Evolutionary conservation across 768 basidiomycete genomes (phyloP).

Genomic region (Albatrellus ellisii): DNA sequence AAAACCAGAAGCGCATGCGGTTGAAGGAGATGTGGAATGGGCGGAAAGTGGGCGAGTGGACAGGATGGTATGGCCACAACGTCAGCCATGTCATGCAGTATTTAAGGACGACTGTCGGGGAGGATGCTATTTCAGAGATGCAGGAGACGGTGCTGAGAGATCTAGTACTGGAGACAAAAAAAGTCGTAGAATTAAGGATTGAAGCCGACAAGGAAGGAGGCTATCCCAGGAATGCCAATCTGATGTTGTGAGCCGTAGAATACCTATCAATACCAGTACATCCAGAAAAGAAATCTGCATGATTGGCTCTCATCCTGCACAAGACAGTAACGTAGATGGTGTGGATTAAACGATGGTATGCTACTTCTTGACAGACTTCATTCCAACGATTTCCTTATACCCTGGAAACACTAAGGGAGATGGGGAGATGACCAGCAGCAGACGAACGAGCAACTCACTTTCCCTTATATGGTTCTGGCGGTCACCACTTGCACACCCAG

Average conservation of each 20-base stretch:
- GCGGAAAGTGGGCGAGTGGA: constrained; percentile 39
- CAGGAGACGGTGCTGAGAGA: constrained; percentile 9
- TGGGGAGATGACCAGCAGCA: constrained; percentile 1
- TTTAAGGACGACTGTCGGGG: constrained; percentile 32
- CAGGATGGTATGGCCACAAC: constrained; percentile 30
- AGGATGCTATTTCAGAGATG: constrained; percentile 24
- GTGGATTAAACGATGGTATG: constrained; percentile 10
- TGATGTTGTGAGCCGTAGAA: too few relatives aligned
- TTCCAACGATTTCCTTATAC: constrained; percentile 78
- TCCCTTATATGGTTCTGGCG: constrained; percentile 95
- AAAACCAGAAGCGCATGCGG: constrained; percentile 17
- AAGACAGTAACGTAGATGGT: too few relatives aligned
- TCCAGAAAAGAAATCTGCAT: too few relatives aligned
- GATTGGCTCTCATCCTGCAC: too few relatives aligned
- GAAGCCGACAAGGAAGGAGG: too few relatives aligned
- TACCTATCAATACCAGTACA: too few relatives aligned
- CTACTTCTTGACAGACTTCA: constrained; percentile 94
- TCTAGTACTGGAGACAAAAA: constrained; percentile 7
- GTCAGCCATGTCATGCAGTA: constrained; percentile 40
- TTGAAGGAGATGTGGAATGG: constrained; percentile 38
- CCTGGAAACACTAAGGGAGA: constrained; percentile 1
- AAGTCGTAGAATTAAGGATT: too few relatives aligned
- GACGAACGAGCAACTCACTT: constrained; percentile 68
- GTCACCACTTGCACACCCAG: constrained; percentile 70
- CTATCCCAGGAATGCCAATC: too few relatives aligned